Conservation (phyloP, 345 rosid species). For the Syzygium aqueum region DNA sequence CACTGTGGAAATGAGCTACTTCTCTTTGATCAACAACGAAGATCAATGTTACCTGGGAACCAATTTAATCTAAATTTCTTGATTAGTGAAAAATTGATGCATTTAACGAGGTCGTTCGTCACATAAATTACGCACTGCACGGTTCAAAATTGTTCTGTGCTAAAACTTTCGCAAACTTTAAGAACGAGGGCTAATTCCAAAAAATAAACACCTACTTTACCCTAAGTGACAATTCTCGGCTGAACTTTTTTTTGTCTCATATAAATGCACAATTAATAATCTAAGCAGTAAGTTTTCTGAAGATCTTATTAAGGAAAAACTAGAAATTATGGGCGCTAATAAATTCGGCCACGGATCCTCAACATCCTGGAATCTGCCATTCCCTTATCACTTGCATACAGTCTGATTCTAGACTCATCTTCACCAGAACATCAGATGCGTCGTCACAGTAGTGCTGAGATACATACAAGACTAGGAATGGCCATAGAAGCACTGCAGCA, state of each 20-base stretch:
- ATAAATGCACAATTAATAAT: neutral
- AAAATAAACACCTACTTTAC: no score
- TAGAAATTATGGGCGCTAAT: neutral
- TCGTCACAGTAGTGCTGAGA: neutral
- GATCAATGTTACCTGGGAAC: neutral
- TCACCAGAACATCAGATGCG: neutral
- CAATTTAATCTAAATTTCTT: neutral
- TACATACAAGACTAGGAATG: neutral
- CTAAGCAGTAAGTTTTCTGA: neutral
- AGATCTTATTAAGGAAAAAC: neutral
- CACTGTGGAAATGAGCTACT: neutral
- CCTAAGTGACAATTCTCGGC: neutral
- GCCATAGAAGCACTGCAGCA: neutral
- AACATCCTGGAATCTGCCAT: neutral
- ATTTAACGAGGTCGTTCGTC: neutral
- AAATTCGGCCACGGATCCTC: neutral
- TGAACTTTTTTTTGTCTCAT: neutral
- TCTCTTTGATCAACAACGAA: neutral
- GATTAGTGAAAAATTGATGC: neutral
- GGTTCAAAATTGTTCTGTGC: neutral
- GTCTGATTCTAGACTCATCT: neutral
- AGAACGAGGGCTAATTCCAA: neutral
- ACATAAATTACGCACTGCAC: rapidly evolving
- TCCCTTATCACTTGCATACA: neutral
- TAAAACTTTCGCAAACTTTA: neutral